Evolutionary conservation across 1,284 basidiomycete species (phyloP), one percentile per base, ranked within the genome.

Genomic region (Cutaneotrichosporon sp.): DNA sequence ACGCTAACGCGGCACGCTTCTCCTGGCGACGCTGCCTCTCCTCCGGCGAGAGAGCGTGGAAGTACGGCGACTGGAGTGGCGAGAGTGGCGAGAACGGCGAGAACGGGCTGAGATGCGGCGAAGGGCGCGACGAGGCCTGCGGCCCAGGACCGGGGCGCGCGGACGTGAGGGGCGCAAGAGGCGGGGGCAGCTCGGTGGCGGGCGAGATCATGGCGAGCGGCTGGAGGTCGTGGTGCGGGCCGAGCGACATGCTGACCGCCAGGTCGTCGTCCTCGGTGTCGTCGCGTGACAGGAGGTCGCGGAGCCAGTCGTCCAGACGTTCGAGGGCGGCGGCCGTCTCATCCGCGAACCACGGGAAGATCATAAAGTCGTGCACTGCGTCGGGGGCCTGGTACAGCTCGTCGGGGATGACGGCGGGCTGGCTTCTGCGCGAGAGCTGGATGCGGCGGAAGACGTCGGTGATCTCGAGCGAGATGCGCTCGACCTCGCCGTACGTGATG

Each of bases 341-440:
- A 51, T 68, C 68, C 6, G 67, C 69, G 60, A 73, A 72, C 71
- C 72, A 75, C 3, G 73, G 73, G 57, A 79, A 79, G 43, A 77
- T 75, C 64, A 71, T 66, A 56, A 77, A 77, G 58, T 77, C 77
- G 61, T 79, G 77, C 4, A 77, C 72, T 3, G 69, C 68, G 51
- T 77, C 74, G 7, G 64, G 58, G 8, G 64, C 59, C 4, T 60
- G 56, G 29, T 72, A 52, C 16, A 74, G 59, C 14, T 55, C 53
- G 60, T 78, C 75, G 2, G 45, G 31, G 18, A 10, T 22, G 27
- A 49, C 29, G 9, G 25, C 31, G 2, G 52, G 42, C 14, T 46
- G 47, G 27, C 27, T 4, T 10, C 50, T 57, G 25, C 56, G 24
- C 18, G 67, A 60, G 2, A 61, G 55, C 53, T 67, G 61, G 34